A percentile compares a stretch with the other conserved stretches of the same genome.
Evolutionary conservation across 768 basidiomycete species (phyloP).

Genomic region (Leccinum fibrillosum): DNA sequence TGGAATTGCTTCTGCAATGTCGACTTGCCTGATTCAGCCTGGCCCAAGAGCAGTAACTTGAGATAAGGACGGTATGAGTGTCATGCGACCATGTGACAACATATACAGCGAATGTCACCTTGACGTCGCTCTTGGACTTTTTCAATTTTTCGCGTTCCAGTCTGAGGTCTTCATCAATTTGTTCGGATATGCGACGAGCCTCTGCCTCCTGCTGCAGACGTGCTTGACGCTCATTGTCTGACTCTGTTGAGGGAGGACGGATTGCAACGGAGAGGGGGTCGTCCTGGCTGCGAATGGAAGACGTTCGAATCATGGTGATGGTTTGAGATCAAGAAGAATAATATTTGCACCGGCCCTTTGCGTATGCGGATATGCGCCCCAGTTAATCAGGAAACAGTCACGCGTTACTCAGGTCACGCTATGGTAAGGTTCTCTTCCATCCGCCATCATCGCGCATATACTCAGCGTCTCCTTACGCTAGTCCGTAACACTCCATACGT

Average conservation of each 20-base stretch:
- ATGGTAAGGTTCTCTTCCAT: slow-evolving; percentile 28
- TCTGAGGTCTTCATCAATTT: slow-evolving; percentile 78
- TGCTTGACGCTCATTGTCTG: slow-evolving; percentile 55
- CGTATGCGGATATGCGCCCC: background rate
- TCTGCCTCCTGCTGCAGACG: slow-evolving; percentile 69
- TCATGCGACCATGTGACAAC: background rate
- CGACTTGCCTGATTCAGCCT: slow-evolving; percentile 77
- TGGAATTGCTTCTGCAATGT: slow-evolving; percentile 79
- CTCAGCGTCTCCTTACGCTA: slow-evolving; percentile 26
- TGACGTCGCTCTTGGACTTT: slow-evolving; percentile 70
- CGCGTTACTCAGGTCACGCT: slow-evolving; percentile 25
- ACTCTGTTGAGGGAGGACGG: slow-evolving; percentile 63
- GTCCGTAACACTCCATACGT: slow-evolving; percentile 95
- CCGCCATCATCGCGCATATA: slow-evolving; percentile 23
- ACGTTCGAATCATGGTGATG: slow-evolving; percentile 56
- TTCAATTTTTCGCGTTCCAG: slow-evolving; percentile 63
- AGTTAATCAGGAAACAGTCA: slow-evolving; percentile 21
- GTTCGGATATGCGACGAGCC: slow-evolving; percentile 72
- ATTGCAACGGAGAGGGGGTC: slow-evolving; percentile 72
- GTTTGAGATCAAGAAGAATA: slow-evolving; percentile 24
- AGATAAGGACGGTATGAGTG: slow-evolving; percentile 19
- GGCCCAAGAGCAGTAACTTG: slow-evolving; percentile 71
- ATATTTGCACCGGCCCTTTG: background rate
- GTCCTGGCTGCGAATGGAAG: slow-evolving; percentile 70
- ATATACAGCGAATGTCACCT: slow-evolving; percentile 39